Evolutionary conservation across 2,329 filamentous ascomycete species (phyloP), one percentile per base, ranked within the genome.

Genomic region (Fusarium nurragi): DNA sequence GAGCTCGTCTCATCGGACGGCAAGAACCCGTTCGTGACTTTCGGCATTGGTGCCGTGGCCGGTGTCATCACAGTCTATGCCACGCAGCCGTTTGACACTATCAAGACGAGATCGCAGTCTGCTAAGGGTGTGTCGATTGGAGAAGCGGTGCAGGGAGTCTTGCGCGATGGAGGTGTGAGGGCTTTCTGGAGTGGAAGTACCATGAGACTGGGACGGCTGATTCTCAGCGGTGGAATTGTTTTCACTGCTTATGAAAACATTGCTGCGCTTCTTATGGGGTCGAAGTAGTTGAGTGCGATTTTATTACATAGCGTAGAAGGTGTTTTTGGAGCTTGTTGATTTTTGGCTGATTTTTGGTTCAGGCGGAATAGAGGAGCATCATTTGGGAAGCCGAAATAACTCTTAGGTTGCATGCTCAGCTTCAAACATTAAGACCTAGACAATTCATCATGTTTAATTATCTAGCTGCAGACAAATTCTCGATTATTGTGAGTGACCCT

Each of bases 121-220:
- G 85, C 86, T 0, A 78, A 80, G 21, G 87, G 85, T 6, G 83
- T 84, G 3, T 84, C 81, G 3, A 87, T 86, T 3, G 73, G 78
- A 0, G 85, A 89, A 60, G 87, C 87, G 0, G 78, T 87, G 4
- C 77, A 75, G 47, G 82, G 80, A 49, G 79, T 90, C 5, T 71
- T 86, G 49, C 72, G 76, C 1, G 86, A 89, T 64, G 82, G 84
- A 62, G 88, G 88, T 0, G 64, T 89, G 3, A 80, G 77, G 36
- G 88, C 84, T 0, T 86, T 90, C 60, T 91, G 88, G 88, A 86
- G 83, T 57, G 88, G 88, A 1, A 90, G 87, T 30, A 86, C 86
- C 0, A 90, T 91, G 88, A 80, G 89, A 54, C 70, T 91, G 22
- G 87, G 88, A 1, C 75, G 88, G 60, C 82, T 88, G 5, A 80